These are phyloP conservation scores for Rubia occidens DNA, from an alignment of 305 asterid genomes.

Conservation along the genomic window DNA sequence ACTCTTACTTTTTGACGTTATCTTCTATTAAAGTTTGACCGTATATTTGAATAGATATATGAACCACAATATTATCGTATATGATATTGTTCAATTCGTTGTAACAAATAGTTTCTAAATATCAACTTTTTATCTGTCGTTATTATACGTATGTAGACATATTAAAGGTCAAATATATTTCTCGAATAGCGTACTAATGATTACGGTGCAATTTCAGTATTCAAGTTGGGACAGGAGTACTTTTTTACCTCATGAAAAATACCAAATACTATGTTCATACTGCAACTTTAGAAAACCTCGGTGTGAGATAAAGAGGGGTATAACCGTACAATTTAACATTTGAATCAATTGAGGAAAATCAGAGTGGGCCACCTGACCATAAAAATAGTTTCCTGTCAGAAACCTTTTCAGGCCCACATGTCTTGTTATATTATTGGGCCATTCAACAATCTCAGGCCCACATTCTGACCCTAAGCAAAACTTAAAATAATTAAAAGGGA, in stretches of 20 bases:
- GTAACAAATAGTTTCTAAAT: no score
- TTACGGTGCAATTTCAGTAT: no score
- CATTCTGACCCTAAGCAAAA: not conserved
- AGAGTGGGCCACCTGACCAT: not conserved
- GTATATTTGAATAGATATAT: no score
- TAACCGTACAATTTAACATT: not conserved
- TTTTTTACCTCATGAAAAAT: not conserved
- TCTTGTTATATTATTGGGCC: not conserved
- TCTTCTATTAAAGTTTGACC: no score
- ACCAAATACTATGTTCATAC: not conserved
- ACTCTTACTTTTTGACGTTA: no score
- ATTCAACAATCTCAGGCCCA: not conserved
- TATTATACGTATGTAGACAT: no score
- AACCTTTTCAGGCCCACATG: not conserved
- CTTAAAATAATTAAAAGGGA: not conserved
- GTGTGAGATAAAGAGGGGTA: not conserved
- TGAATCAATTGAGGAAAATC: not conserved
- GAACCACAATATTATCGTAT: no score
- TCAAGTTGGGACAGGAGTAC: not conserved
- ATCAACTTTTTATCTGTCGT: no score
- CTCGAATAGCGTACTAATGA: no score
- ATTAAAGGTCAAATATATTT: no score
- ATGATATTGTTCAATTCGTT: no score
- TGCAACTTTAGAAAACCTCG: not conserved
- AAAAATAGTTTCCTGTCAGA: not conserved